Conservation (phyloP, 305 asterid species). For the Rubia occidens region DNA sequence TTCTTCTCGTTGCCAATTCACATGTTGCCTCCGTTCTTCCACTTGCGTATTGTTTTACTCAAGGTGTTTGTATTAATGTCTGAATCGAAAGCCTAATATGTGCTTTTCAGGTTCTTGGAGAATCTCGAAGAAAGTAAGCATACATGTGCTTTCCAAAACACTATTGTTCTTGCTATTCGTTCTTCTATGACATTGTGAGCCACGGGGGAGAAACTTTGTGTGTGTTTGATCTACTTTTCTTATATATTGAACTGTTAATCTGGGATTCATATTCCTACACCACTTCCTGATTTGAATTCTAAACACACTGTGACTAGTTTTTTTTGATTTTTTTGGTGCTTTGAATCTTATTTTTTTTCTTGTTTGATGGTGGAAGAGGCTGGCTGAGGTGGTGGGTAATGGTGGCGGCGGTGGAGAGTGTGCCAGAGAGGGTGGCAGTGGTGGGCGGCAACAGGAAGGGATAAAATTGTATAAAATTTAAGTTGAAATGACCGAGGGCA, state of each 20-base stretch:
- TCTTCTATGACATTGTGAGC: slow-evolving; percentile 56
- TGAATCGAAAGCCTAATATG: background rate
- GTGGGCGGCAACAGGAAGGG: no score
- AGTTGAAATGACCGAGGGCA: no score
- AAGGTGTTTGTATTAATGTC: slow-evolving; percentile 9
- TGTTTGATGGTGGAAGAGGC: background rate
- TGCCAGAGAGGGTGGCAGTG: no score
- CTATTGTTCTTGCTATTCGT: slow-evolving; percentile 75
- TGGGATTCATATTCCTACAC: no score
- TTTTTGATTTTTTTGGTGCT: background rate
- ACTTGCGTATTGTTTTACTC: no score
- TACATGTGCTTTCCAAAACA: slow-evolving; percentile 70
- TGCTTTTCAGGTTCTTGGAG: slow-evolving; percentile 57
- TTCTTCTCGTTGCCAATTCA: background rate
- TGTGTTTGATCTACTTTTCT: slow-evolving; percentile 26
- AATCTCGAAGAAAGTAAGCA: slow-evolving; percentile 70
- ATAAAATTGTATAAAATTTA: no score
- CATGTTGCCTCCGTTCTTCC: background rate
- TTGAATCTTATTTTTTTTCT: background rate
- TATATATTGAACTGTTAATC: background rate
- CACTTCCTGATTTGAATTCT: background rate
- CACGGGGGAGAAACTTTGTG: slow-evolving; percentile 56
- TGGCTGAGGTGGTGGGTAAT: background rate
- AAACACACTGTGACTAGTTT: background rate
- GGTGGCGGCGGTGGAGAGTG: no score